Base-by-base conservation (phyloP, 2,329 filamentous ascomycete species). In the Gnomoniopsis smithogilvyi region DNA sequence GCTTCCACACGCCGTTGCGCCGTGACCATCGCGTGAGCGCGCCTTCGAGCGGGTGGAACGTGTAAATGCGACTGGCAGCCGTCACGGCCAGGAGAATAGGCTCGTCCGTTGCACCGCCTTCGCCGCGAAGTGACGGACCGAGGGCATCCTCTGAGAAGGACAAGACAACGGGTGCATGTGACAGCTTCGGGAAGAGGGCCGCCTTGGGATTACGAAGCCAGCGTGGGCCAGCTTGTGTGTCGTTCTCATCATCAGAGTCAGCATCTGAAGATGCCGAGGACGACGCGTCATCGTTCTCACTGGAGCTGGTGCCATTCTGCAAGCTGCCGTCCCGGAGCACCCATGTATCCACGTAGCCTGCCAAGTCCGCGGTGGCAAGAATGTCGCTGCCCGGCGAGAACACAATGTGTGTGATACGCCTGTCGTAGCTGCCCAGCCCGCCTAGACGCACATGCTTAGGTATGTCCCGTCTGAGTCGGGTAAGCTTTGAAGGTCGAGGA, bases 271-370 rank as follows among this genome's bases (percentile, higher is more conserved):
- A 62, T 11, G 62, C 63, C 15, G 62, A 52, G 57, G 58, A 63
- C 2, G 67, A 62, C 30, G 71, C 70, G 30, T 68, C 70, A 41
- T 74, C 71, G 26, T 73, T 70, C 57, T 75, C 74, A 21, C 60
- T 49, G 33, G 59, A 51, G 33, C 60, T 67, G 69, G 54, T 58
- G 38, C 65, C 62, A 59, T 68, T 66, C 52, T 62, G 59, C 51
- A 65, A 54, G 65, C 82, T 78, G 61, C 82, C 72, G 41, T 82
- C 82, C 68, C 85, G 81, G 56, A 96, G 74, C 1, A 92, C 76
- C 90, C 93, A 99, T 19, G 88, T 92, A 69, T 98, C 93, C 34
- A 98, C 80, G 72, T 88, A 92, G 47, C 95, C 95, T 47, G 89
- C 87, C 54, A 97, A 74, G 71, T 97, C 94, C 51, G 89, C 87